Evolutionary conservation across 140 eudicot genomes (phyloP).

Genomic region (Ambrosia hybrid): DNA sequence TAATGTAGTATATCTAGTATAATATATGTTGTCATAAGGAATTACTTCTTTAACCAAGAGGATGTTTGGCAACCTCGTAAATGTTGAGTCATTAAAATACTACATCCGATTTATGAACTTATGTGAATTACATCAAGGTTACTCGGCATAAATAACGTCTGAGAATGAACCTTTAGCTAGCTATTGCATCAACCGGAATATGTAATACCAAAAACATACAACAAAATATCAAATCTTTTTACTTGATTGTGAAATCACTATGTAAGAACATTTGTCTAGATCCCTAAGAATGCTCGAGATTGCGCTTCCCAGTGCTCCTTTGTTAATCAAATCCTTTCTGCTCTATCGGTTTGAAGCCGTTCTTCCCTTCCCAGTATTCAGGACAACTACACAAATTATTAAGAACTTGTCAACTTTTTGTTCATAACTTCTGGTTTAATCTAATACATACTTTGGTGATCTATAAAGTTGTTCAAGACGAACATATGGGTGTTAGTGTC

Average conservation of each 20-base stretch:
- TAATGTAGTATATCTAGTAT: no score
- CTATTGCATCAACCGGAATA: conserved; percentile 1
- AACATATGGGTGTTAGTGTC: no score
- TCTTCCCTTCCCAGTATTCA: conserved; percentile 45
- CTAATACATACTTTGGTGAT: not conserved
- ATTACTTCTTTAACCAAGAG: no score
- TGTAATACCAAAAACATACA: conserved; percentile 14
- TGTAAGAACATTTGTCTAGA: conserved; percentile 23
- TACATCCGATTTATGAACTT: no score
- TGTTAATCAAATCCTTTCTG: conserved; percentile 39
- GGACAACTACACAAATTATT: conserved; percentile 43
- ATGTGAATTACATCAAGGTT: no score
- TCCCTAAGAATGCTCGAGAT: conserved; percentile 49
- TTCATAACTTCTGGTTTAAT: not conserved
- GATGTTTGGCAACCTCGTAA: no score
- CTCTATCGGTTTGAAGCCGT: conserved; percentile 46
- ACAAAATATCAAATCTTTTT: conserved; percentile 17
- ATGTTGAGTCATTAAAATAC: no score
- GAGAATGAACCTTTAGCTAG: conserved; percentile 2
- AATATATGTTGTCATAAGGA: no score
- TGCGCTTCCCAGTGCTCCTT: conserved; percentile 55
- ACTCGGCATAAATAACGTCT: no score
- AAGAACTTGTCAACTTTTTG: not conserved
- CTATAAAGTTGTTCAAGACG: no score
- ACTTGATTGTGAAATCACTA: conserved; percentile 21